Evolutionary conservation across 345 rosid genomes (phyloP).

Genomic region (Linum trigynum): DNA sequence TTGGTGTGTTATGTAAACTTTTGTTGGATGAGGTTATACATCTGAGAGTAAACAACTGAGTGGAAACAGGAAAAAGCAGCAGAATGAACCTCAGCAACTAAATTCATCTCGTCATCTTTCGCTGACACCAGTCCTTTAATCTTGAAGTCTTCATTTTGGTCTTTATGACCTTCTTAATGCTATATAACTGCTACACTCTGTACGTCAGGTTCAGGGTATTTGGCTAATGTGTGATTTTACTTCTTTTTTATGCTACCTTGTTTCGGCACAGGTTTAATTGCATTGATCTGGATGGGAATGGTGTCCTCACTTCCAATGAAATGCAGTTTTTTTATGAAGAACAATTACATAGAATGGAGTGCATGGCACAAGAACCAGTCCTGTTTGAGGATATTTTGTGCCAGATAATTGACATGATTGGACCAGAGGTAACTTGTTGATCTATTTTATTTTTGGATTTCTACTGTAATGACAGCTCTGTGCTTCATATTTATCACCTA

Average conservation of each 20-base stretch:
- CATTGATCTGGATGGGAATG: slow-evolving; percentile 4
- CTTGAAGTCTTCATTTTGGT: too few species aligned
- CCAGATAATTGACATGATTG: slow-evolving; percentile 6
- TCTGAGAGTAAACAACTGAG: too few species aligned
- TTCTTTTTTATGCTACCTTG: background rate
- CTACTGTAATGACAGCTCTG: background rate
- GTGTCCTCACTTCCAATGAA: slow-evolving; percentile 1
- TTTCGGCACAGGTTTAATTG: background rate
- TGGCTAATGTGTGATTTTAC: too few species aligned
- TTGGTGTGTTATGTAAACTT: too few species aligned
- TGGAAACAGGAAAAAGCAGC: too few species aligned
- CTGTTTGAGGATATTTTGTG: slow-evolving; percentile 6
- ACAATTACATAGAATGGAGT: slow-evolving; percentile 4
- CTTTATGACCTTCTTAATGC: too few species aligned
- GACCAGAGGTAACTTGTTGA: background rate
- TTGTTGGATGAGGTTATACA: background rate
- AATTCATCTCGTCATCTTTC: too few species aligned
- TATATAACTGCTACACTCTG: too few species aligned
- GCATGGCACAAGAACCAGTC: slow-evolving; percentile 3
- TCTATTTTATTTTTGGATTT: background rate
- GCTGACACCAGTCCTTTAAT: too few species aligned
- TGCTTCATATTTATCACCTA: background rate
- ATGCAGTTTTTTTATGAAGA: slow-evolving; percentile 4
- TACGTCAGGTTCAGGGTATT: too few species aligned
- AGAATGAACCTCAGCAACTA: too few species aligned